A percentile compares a stretch with the other conserved stretches of the same genome.
Evolutionary conservation across 2,329 filamentous ascomycete genomes (phyloP).

Genomic region (Cladosporium sp.): DNA sequence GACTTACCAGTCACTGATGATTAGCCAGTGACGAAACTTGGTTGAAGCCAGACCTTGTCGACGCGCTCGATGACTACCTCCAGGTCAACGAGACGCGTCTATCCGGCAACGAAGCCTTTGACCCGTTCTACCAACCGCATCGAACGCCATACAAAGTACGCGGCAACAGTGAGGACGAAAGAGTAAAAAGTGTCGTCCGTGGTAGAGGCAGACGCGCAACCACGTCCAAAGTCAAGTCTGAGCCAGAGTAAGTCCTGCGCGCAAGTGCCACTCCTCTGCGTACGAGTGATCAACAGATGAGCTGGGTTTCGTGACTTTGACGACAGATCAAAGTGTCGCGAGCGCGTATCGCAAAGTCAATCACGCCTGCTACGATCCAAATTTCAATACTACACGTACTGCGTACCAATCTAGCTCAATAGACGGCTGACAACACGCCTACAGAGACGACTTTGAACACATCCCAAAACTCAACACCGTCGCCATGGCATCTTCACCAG

Average conservation of each 20-base stretch:
- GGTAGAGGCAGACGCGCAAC: constrained; percentile 32
- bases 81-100: constrained; percentile 67
- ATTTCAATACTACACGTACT: constrained; percentile 29
- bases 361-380: background rate
- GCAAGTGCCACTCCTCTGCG: background rate
- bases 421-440: background rate
- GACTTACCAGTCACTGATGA: background rate
- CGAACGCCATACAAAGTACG: constrained; percentile 55
- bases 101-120: constrained; percentile 63
- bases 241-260: constrained; percentile 31
- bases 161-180: constrained; percentile 29
- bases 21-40: constrained; percentile 52
- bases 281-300: background rate
- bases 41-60: constrained; percentile 78
- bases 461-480: background rate
- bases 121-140: constrained; percentile 68
- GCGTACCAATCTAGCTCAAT: constrained; percentile 23
- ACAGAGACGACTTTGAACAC: constrained; percentile 25
- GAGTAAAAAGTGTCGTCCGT: constrained; percentile 34
- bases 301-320: too few relatives aligned
- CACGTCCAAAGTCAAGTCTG: constrained; percentile 39
- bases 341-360: background rate
- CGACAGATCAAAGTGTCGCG: background rate
- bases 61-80: constrained; percentile 71
- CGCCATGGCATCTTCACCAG: constrained; percentile 22